phyloP scores from a whole-genome alignment of 23 red algal genomes.

The Gracilaria caudata region DNA sequence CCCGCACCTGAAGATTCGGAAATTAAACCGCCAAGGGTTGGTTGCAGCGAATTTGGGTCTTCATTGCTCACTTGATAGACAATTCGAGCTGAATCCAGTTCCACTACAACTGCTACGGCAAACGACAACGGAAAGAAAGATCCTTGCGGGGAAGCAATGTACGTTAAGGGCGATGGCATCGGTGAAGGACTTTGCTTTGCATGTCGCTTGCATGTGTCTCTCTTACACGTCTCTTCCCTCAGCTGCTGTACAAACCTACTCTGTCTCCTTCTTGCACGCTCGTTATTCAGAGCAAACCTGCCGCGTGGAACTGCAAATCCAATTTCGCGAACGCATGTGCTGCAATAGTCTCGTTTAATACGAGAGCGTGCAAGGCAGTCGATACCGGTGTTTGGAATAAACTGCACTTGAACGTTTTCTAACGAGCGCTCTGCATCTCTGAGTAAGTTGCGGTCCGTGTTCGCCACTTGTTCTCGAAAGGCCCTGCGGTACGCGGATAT shows the following conservation, averaged over 20 bases:
- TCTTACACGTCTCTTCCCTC: neutral
- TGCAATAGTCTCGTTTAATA: neutral
- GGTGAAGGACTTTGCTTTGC: constrained; percentile 9
- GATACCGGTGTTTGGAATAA: neutral
- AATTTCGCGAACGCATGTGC: neutral
- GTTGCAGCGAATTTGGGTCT: neutral
- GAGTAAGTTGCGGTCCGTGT: neutral
- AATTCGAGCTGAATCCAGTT: constrained; percentile 9
- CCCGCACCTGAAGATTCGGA: neutral
- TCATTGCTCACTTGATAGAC: neutral
- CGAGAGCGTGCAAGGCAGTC: neutral
- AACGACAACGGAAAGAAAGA: neutral
- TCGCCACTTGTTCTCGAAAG: constrained; percentile 3
- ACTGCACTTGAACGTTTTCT: neutral
- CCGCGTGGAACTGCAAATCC: neutral
- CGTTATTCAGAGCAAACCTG: neutral
- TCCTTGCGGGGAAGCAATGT: neutral
- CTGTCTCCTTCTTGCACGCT: neutral
- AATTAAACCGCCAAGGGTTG: neutral
- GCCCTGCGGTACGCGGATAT: neutral
- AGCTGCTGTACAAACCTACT: neutral
- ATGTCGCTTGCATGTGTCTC: neutral
- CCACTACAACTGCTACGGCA: neutral
- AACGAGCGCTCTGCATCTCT: neutral
- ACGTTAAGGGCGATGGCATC: neutral